phyloP scores from a whole-genome alignment of 169 alveolate genomes.

The Plasmodium vivax region DNA sequence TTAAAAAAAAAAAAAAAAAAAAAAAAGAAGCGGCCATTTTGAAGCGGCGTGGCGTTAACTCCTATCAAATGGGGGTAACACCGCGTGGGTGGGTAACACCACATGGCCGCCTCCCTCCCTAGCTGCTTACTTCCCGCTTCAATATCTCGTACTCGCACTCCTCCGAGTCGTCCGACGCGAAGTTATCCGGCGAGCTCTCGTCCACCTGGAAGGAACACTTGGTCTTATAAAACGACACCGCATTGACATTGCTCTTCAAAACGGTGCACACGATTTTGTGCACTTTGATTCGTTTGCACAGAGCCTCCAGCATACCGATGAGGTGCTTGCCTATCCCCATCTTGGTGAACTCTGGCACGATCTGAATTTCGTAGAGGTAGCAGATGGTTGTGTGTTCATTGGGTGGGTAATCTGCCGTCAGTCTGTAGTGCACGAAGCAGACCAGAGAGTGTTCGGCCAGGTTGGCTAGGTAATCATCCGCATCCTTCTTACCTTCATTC shows the following conservation, averaged over 20 bases:
- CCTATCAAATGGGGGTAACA: neutral
- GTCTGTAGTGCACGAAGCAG: constrained; percentile 39
- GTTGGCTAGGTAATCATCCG: neutral
- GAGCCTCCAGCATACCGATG: constrained; percentile 34
- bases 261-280: constrained; percentile 83
- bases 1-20: too few relatives aligned
- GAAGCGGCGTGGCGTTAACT: neutral
- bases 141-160: constrained; percentile 44
- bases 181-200: constrained; percentile 80
- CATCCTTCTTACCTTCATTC: neutral
- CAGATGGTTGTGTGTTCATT: constrained; percentile 23
- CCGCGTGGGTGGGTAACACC: neutral
- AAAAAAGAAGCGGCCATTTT: neutral
- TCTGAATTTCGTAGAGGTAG: constrained; percentile 36
- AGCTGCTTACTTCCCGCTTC: neutral
- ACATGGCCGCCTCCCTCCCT: neutral
- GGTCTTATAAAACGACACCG: constrained; percentile 78
- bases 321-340: constrained; percentile 78
- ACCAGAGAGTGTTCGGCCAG: neutral
- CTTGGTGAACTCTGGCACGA: constrained; percentile 7
- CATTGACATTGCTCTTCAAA: constrained; percentile 76
- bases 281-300: constrained; percentile 43
- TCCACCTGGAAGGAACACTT: constrained; percentile 80
- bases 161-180: constrained; percentile 23
- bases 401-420: constrained; percentile 42